Percentiles rank a stretch among this genome's conserved stretches.
phyloP scores from a whole-genome alignment of 2,329 filamentous ascomycete genomes.

The Dichotomopilus funicola region DNA sequence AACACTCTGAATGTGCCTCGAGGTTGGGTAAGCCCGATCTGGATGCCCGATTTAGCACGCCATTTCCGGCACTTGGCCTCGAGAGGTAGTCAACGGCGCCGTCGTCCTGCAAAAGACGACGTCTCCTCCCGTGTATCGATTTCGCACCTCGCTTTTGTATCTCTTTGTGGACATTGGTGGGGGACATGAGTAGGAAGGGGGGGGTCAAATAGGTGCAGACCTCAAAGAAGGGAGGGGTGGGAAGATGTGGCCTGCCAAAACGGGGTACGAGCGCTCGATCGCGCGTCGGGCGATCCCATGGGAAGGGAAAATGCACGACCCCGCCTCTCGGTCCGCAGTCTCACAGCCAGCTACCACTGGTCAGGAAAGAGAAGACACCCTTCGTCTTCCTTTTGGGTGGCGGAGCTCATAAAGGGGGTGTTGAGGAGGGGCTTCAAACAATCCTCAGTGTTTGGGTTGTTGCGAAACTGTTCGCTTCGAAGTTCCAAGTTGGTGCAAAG shows the following conservation, averaged over 20 bases:
- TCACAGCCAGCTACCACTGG: background rate
- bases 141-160: too few species aligned
- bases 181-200: too few species aligned
- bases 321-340: constrained; percentile 30
- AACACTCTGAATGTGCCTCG: too few species aligned
- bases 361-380: constrained; percentile 23
- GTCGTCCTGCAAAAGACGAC: background rate
- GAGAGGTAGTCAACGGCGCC: constrained; percentile 2
- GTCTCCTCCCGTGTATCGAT: too few species aligned
- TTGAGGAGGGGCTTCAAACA: background rate
- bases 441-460: background rate
- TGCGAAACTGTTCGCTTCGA: background rate
- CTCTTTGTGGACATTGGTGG: too few species aligned
- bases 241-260: constrained; percentile 1
- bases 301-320: constrained; percentile 20
- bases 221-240: constrained; percentile 2
- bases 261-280: constrained; percentile 10
- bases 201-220: background rate
- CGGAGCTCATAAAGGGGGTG: background rate
- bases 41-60: constrained; percentile 2
- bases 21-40: background rate
- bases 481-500: too few species aligned
- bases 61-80: constrained; percentile 4
- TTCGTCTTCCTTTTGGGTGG: constrained; percentile 15
- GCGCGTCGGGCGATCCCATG: constrained; percentile 12